phyloP scores from a whole-genome alignment of 306 rosid species.

The Styphnolobium japonicum region DNA sequence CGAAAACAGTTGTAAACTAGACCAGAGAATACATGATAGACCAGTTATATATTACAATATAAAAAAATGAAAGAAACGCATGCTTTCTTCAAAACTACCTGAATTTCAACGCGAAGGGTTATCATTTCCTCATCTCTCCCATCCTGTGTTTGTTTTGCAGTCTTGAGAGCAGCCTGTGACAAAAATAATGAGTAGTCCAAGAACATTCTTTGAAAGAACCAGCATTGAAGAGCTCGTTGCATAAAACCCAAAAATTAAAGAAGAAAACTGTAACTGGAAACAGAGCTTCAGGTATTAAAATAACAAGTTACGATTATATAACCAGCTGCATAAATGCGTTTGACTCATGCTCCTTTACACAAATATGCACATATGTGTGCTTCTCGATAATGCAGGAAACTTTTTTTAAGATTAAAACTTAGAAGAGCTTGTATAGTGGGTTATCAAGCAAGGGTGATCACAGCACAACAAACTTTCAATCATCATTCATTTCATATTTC shows the following conservation, averaged over 20 bases:
- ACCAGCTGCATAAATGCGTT: not conserved
- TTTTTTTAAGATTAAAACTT: not conserved
- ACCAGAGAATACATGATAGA: slow-evolving; percentile 17
- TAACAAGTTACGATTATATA: not conserved
- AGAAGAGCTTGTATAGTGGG: not conserved
- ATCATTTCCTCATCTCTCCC: slow-evolving; percentile 76
- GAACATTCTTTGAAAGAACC: slow-evolving; percentile 26
- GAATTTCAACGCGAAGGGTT: slow-evolving; percentile 77
- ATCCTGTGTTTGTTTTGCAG: slow-evolving; percentile 78
- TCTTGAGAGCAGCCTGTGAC: slow-evolving; percentile 85
- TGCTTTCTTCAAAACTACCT: slow-evolving; percentile 45
- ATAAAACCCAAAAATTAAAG: slow-evolving; percentile 22
- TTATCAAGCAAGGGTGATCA: slow-evolving; percentile 26
- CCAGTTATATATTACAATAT: not conserved
- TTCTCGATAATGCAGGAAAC: not conserved
- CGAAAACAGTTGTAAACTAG: slow-evolving; percentile 20
- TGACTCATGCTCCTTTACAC: not conserved
- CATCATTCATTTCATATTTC: slow-evolving; percentile 29
- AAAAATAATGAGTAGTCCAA: slow-evolving; percentile 35
- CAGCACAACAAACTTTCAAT: slow-evolving; percentile 10
- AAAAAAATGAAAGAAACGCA: not conserved
- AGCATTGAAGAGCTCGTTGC: slow-evolving; percentile 6
- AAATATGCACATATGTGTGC: not conserved
- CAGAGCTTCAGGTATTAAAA: slow-evolving; percentile 10
- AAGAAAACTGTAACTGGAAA: not conserved